A percentile compares a stretch with the other conserved stretches of the same genome.
phyloP scores from a whole-genome alignment of 2,329 filamentous ascomycete genomes.

The Cercospora sp. region DNA sequence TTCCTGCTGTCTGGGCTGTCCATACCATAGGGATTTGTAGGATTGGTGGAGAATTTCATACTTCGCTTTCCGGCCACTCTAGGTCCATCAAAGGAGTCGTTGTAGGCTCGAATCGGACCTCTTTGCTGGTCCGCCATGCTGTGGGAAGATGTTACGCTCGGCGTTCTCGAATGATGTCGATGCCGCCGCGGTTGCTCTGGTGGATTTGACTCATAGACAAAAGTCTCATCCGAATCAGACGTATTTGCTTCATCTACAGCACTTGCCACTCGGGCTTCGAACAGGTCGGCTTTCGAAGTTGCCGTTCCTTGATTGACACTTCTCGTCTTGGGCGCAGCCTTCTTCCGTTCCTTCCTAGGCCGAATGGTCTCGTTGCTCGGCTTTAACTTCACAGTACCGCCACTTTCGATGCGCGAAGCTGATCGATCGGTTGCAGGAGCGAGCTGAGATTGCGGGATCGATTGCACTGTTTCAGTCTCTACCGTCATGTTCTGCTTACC shows the following conservation, averaged over 20 bases:
- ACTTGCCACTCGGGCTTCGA: conserved; percentile 93
- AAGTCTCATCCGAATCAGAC: conserved; percentile 96
- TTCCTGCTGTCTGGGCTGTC: conserved; percentile 46
- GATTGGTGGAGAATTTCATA: conserved; percentile 90
- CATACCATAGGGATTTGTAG: conserved; percentile 54
- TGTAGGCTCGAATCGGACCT: conserved; percentile 62
- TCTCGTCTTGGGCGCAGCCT: conserved; percentile 71
- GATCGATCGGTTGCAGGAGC: conserved; percentile 58
- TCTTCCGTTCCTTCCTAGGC: conserved; percentile 91
- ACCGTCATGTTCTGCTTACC: conserved; percentile 93
- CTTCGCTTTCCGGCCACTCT: conserved; percentile 76
- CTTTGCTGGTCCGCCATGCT: conserved; percentile 65
- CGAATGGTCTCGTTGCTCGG: conserved; percentile 94
- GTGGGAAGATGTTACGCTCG: conserved; percentile 79
- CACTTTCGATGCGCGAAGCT: conserved; percentile 60
- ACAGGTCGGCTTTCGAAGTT: conserved; percentile 95
- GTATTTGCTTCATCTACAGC: conserved; percentile 95
- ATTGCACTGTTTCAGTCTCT: conserved; percentile 92
- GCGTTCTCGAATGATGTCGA: conserved; percentile 88
- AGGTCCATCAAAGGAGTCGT: conserved; percentile 63
- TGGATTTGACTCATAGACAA: conserved; percentile 98
- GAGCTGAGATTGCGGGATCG: conserved; percentile 80
- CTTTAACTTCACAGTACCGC: conserved; percentile 77
- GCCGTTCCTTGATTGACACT: conserved; percentile 70
- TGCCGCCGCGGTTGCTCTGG: conserved; percentile 62